These are phyloP conservation scores for Kentomonas sorsogonicus DNA, from an alignment of 208 protist genomes.

Conservation along the genomic window DNA sequence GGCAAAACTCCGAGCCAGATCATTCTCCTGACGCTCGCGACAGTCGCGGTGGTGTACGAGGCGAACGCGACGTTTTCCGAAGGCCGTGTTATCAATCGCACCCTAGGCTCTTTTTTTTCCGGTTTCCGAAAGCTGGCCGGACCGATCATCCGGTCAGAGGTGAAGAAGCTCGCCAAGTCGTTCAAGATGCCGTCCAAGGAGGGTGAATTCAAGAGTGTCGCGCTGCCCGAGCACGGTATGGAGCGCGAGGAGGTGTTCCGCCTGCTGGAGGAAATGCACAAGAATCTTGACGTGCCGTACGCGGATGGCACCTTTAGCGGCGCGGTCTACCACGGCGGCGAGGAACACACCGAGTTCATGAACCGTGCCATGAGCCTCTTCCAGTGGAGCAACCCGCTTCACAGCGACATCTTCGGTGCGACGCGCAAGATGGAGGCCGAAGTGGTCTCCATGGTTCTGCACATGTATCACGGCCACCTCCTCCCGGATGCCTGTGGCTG, in stretches of 20 bases:
- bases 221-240: constrained; percentile 45
- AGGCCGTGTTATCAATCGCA: constrained; percentile 50
- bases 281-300: constrained; percentile 66
- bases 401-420: constrained; percentile 93
- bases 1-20: constrained; percentile 51
- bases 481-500: constrained; percentile 89
- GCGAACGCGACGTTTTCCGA: constrained; percentile 33
- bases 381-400: constrained; percentile 95
- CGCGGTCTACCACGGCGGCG: constrained; percentile 91
- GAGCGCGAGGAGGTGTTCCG: constrained; percentile 55
- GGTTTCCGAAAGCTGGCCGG: constrained; percentile 41
- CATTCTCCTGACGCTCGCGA: constrained; percentile 43
- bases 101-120: constrained; percentile 45
- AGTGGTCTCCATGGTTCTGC: constrained; percentile 93
- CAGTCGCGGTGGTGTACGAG: constrained; percentile 26
- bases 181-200: constrained; percentile 69
- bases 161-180: constrained; percentile 23
- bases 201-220: constrained; percentile 62
- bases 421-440: constrained; percentile 98
- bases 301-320: constrained; percentile 82
- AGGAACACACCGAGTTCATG: constrained; percentile 72
- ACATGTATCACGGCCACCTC: constrained; percentile 92
- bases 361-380: constrained; percentile 89
- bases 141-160: constrained; percentile 48
- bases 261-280: constrained; percentile 44